phyloP scores from a whole-genome alignment of 495 filamentous ascomycete genomes.

The Platismatia glauca region DNA sequence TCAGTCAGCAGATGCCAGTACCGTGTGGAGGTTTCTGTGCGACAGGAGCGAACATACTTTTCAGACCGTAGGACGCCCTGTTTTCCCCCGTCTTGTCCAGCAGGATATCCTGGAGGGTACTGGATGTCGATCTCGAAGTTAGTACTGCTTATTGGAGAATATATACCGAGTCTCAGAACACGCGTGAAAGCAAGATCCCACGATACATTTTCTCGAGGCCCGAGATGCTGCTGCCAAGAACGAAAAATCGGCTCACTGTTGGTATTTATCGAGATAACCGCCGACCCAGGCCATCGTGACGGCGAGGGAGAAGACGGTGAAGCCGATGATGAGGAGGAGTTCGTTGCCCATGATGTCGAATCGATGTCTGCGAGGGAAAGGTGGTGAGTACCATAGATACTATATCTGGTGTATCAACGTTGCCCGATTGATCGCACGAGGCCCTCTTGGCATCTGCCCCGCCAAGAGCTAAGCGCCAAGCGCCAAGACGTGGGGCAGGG shows the following conservation, averaged over 20 bases:
- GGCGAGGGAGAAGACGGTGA: slow-evolving; percentile 23
- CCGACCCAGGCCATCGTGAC: slow-evolving; percentile 31
- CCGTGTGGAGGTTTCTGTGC: background rate
- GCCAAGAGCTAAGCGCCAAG: too few species aligned
- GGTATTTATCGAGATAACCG: slow-evolving; percentile 31
- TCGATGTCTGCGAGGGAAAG: background rate
- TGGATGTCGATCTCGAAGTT: background rate
- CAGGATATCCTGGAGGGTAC: slow-evolving; percentile 36
- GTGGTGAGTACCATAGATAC: background rate
- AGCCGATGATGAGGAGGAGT: slow-evolving; percentile 25
- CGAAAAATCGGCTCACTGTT: slow-evolving; percentile 18
- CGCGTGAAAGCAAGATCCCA: too few species aligned
- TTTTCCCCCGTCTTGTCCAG: slow-evolving; percentile 47
- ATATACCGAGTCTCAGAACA: too few species aligned
- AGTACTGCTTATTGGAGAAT: background rate
- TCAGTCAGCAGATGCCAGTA: background rate
- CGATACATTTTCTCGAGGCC: too few species aligned
- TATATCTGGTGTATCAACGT: too few species aligned
- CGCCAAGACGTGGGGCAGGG: slow-evolving; percentile 5
- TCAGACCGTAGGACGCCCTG: slow-evolving; percentile 33
- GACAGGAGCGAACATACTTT: slow-evolving; percentile 23
- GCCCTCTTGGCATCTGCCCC: background rate
- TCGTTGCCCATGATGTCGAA: slow-evolving; percentile 22
- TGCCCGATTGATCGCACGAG: background rate
- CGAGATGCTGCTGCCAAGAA: too few species aligned